Evolutionary conservation across 495 filamentous ascomycete genomes (phyloP).

Genomic region (Penicillium cataractarum): DNA sequence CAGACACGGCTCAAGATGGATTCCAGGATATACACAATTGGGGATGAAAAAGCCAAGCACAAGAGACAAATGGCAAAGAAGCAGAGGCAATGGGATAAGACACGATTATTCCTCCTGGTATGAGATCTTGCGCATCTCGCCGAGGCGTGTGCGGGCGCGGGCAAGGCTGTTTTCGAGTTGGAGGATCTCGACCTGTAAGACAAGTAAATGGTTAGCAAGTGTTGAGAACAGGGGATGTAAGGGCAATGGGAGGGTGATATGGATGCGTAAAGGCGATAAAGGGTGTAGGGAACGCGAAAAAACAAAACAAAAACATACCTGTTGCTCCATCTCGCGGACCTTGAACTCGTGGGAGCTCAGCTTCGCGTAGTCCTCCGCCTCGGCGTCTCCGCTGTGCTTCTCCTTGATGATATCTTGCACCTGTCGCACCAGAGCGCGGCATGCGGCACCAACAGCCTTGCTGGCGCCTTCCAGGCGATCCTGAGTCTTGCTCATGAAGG

Average conservation of each 20-base stretch:
- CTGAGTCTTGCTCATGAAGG: slow-evolving; percentile 95
- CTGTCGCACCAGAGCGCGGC: slow-evolving; percentile 84
- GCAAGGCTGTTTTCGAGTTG: slow-evolving; percentile 88
- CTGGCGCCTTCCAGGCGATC: slow-evolving; percentile 87
- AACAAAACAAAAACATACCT: slow-evolving; percentile 64
- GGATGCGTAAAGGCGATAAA: slow-evolving; percentile 16
- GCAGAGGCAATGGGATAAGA: background rate
- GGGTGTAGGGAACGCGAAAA: background rate
- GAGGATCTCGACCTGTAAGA: slow-evolving; percentile 84
- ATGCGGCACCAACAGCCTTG: slow-evolving; percentile 90
- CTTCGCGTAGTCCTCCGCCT: slow-evolving; percentile 80
- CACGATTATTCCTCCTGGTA: slow-evolving; percentile 76
- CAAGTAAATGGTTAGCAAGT: background rate
- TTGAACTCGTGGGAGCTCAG: slow-evolving; percentile 95
- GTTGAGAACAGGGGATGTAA: background rate
- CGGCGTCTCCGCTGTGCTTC: slow-evolving; percentile 74
- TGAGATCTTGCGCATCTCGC: slow-evolving; percentile 98
- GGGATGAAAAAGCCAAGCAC: background rate
- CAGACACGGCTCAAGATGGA: background rate
- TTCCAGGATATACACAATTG: slow-evolving; percentile 19
- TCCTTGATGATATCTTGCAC: slow-evolving; percentile 93
- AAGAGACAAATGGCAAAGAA: background rate
- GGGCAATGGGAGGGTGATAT: slow-evolving; percentile 16
- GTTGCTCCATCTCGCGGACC: slow-evolving; percentile 98
- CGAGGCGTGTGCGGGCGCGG: slow-evolving; percentile 79